Evolutionary conservation across 2,329 filamentous ascomycete genomes (phyloP).

Genomic region (Xylaria sp.): DNA sequence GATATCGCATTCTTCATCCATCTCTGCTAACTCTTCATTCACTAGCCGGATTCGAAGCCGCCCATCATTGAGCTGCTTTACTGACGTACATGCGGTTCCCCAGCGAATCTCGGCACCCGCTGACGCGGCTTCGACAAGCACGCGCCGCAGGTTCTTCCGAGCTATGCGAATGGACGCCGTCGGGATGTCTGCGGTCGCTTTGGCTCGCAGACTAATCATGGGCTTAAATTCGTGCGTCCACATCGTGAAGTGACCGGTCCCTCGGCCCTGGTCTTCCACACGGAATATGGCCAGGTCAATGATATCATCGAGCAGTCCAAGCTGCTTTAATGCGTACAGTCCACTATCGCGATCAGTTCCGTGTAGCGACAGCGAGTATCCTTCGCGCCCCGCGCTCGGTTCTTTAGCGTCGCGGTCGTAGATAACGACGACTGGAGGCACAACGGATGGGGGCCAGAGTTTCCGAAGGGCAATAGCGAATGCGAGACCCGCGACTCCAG

Average conservation of each 20-base stretch:
- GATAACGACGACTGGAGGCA: slow-evolving; percentile 51
- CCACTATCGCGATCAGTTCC: slow-evolving; percentile 51
- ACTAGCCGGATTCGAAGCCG: slow-evolving; percentile 36
- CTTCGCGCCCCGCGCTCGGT: slow-evolving; percentile 46
- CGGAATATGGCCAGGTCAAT: slow-evolving; percentile 49
- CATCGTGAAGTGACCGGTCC: slow-evolving; percentile 51
- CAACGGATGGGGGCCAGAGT: slow-evolving; percentile 49
- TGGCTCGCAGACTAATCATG: slow-evolving; percentile 47
- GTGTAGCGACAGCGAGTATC: slow-evolving; percentile 54
- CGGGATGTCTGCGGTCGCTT: slow-evolving; percentile 50
- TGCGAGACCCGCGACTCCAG: slow-evolving; percentile 55
- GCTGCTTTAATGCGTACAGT: slow-evolving; percentile 51
- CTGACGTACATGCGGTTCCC: slow-evolving; percentile 31
- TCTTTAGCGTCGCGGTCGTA: slow-evolving; percentile 55
- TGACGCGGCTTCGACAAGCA: slow-evolving; percentile 47
- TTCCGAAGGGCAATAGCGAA: slow-evolving; percentile 55
- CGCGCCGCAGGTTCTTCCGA: slow-evolving; percentile 50
- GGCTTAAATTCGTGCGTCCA: slow-evolving; percentile 54
- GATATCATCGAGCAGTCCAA: slow-evolving; percentile 52
- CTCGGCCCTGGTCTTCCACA: slow-evolving; percentile 35
- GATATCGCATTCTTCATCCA: slow-evolving; percentile 51
- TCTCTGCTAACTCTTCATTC: slow-evolving; percentile 40
- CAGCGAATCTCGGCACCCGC: slow-evolving; percentile 21
- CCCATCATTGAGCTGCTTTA: slow-evolving; percentile 33
- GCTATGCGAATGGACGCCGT: slow-evolving; percentile 51